Evolutionary conservation across 2,329 filamentous ascomycete genomes (phyloP), one percentile per base, ranked within the genome.

Genomic region (Xenosphaeropsis pyriputrescens): DNA sequence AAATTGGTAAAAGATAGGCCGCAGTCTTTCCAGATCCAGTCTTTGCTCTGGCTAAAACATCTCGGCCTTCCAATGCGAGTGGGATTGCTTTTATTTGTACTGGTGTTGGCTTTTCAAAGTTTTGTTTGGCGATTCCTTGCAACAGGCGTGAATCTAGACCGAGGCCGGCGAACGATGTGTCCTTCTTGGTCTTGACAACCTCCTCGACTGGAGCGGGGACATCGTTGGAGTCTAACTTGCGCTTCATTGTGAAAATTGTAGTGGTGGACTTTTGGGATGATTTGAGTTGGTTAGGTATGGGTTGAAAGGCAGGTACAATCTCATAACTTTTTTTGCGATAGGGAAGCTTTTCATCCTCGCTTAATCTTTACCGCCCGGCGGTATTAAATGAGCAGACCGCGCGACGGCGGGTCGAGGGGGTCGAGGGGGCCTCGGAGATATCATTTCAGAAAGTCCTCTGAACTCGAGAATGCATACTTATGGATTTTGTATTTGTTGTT

Each of bases 1-100:
- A 62, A n/a, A 94, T 70, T 2, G 91, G 91, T 32, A 98, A 68
- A 6, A 94, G 65, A 56, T 96, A 96, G 36, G 91, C 89, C n/a
- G 85, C 85, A 9, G 91, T 98, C 68, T 98, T 98, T 48, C 91
- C 91, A 4, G 88, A 94, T 11, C 91, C 91, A 5, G 91, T 96
- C 59, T 89, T 93, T 29, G 89, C 85, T 53, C 89, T 86, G 39
- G 86, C 88, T 30, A 96, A 67, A 35, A 98, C 77, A 66, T 96
- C 86, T 52, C 85, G 79, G 11, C 91, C 89, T 45, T 86, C 76
- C 14, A 96, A 66, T 16, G 85, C 85, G 29, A 95, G 62, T 2
- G 91, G 91, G 44, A 98, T 93, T 1, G 85, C 84, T 58, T 81
- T 79, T 32, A 75, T 72, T 60, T 98, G 91, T 2, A 96, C 83